Evolutionary conservation across 2,329 filamentous ascomycete species (phyloP).

Genomic region (Sphaerulina vaccinii): DNA sequence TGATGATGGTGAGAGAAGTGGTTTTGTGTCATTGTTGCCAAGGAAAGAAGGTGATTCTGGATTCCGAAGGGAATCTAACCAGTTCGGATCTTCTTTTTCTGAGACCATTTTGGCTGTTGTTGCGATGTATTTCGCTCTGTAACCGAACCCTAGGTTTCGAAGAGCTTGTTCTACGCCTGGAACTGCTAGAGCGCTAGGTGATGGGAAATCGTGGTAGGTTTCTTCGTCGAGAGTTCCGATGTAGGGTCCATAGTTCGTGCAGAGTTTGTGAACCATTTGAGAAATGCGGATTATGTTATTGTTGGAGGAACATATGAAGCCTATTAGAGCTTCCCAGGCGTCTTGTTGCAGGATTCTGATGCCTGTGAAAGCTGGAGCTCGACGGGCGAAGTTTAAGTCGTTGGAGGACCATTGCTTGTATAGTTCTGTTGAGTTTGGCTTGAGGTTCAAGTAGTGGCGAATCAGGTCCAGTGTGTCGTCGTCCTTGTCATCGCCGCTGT

Average conservation of each 20-base stretch:
- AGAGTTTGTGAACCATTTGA: conserved; percentile 94
- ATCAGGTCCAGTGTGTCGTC: conserved; percentile 64
- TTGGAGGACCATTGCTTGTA: conserved; percentile 84
- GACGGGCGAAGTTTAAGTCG: conserved; percentile 85
- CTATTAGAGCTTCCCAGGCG: conserved; percentile 89
- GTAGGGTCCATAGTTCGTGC: conserved; percentile 75
- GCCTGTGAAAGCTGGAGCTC: conserved; percentile 82
- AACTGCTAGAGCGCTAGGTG: conserved; percentile 69
- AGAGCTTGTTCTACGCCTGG: conserved; percentile 76
- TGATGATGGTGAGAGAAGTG: not conserved
- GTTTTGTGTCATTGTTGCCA: not conserved
- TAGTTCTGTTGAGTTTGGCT: conserved; percentile 69
- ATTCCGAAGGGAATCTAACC: conserved; percentile 78
- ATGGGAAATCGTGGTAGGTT: conserved; percentile 81
- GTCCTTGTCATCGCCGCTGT: conserved; percentile 49
- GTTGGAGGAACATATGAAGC: conserved; percentile 98
- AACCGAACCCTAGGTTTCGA: conserved; percentile 85
- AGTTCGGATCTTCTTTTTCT: conserved; percentile 60
- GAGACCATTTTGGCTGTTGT: conserved; percentile 77
- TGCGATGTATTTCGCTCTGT: conserved; percentile 88
- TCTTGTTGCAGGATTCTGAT: conserved; percentile 92
- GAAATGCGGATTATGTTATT: conserved; percentile 96
- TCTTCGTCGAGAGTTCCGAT: conserved; percentile 64
- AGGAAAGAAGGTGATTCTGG: conserved; percentile 58
- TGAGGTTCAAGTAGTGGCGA: conserved; percentile 82